Evolutionary conservation across 345 rosid species (phyloP).

Genomic region (Salix koriyanagi): DNA sequence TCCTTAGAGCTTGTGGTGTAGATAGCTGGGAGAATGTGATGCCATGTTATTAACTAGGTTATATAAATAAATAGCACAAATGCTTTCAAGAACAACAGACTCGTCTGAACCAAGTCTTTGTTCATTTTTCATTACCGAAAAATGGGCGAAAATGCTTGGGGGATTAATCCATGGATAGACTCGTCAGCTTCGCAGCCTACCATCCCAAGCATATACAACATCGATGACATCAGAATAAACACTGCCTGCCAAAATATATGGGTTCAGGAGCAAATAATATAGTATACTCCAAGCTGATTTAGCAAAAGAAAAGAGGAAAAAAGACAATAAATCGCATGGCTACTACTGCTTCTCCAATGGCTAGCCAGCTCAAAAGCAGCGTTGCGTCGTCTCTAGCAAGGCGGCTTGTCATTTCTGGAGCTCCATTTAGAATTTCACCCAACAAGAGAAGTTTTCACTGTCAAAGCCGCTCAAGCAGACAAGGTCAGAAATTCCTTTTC

Average conservation of each 20-base stretch:
- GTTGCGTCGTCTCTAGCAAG: too few species aligned
- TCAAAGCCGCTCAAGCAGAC: too few species aligned
- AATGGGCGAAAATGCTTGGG: background rate
- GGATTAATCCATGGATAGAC: background rate
- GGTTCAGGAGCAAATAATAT: slow-evolving; percentile 14
- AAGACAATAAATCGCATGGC: too few species aligned
- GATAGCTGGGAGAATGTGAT: background rate
- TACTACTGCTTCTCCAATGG: background rate
- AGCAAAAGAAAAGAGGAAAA: too few species aligned
- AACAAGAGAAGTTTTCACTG: too few species aligned
- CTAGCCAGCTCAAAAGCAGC: too few species aligned
- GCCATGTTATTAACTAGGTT: background rate
- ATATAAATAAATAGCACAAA: background rate
- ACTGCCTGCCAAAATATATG: slow-evolving; percentile 11
- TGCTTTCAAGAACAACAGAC: background rate
- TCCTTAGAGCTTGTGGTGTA: background rate
- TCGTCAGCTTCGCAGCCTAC: background rate
- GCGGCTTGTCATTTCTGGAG: too few species aligned
- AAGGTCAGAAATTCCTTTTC: too few species aligned
- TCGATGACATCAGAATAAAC: background rate
- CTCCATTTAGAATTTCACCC: too few species aligned
- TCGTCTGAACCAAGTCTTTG: background rate
- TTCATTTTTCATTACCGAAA: background rate
- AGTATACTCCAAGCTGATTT: too few species aligned
- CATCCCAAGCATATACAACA: background rate